phyloP scores from a whole-genome alignment of 768 basidiomycete species.

The Termitomyces sp. region DNA sequence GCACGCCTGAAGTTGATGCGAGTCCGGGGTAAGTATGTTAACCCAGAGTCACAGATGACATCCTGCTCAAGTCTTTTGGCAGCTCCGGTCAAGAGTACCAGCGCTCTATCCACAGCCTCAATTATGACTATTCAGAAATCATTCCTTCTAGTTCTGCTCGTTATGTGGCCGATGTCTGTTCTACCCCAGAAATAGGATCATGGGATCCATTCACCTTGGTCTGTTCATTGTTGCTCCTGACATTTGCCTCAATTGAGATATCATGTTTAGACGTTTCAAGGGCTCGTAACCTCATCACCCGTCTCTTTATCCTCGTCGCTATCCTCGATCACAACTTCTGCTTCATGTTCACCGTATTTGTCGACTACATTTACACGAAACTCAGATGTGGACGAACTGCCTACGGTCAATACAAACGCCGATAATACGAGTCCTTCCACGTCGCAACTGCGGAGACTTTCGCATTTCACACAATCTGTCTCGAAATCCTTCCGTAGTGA shows the following conservation, averaged over 20 bases:
- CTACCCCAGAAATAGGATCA: background rate
- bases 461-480: background rate
- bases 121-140: background rate
- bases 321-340: background rate
- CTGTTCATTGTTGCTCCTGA: background rate
- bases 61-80: background rate
- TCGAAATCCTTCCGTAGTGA: background rate
- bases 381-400: background rate
- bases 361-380: background rate
- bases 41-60: background rate
- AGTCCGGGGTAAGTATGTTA: conserved; percentile 4
- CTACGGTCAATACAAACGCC: background rate
- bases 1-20: background rate
- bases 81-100: background rate
- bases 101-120: background rate
- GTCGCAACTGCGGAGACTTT: background rate
- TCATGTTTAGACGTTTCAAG: background rate
- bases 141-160: background rate
- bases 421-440: background rate
- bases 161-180: background rate
- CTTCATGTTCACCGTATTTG: background rate
- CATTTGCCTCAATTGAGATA: background rate
- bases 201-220: background rate
- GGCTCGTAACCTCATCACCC: background rate
- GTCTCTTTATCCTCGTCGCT: background rate